Percentiles rank a stretch among this genome's conserved stretches.
Evolutionary conservation across 2,329 filamentous ascomycete species (phyloP).

Genomic region (Colletotrichum trifolii): DNA sequence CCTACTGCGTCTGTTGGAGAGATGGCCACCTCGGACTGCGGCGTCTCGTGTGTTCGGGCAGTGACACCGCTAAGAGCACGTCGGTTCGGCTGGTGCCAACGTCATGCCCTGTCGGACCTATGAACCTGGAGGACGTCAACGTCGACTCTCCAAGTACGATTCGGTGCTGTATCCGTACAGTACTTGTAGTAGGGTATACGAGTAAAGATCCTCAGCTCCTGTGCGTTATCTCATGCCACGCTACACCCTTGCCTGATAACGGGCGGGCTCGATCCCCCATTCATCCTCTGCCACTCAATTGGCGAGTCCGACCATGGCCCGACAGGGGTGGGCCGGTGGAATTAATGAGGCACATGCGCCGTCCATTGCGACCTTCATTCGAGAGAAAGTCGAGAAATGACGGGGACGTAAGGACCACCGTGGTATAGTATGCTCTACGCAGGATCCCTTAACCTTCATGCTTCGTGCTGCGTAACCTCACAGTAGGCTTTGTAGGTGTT

Average conservation of each 20-base stretch:
- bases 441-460: not conserved
- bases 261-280: slow-evolving; percentile 17
- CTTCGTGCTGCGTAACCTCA: no score
- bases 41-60: slow-evolving; percentile 20
- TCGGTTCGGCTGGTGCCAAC: not conserved
- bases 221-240: slow-evolving; percentile 23
- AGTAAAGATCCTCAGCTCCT: not conserved
- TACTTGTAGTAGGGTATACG: not conserved
- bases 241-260: slow-evolving; percentile 22
- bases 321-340: slow-evolving; percentile 10
- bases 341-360: slow-evolving; percentile 18
- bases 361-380: slow-evolving; percentile 11
- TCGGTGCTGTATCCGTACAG: no score
- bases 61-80: not conserved
- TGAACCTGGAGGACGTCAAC: not conserved
- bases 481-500: no score
- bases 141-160: no score
- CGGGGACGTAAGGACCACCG: not conserved
- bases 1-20: not conserved
- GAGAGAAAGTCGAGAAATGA: slow-evolving; percentile 2
- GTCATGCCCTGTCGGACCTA: no score
- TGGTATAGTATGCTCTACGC: not conserved
- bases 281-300: slow-evolving; percentile 16
- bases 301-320: slow-evolving; percentile 8
- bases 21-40: slow-evolving; percentile 1